Conservation (phyloP, 148 eudicot species). For the Chenopodium formosanum region DNA sequence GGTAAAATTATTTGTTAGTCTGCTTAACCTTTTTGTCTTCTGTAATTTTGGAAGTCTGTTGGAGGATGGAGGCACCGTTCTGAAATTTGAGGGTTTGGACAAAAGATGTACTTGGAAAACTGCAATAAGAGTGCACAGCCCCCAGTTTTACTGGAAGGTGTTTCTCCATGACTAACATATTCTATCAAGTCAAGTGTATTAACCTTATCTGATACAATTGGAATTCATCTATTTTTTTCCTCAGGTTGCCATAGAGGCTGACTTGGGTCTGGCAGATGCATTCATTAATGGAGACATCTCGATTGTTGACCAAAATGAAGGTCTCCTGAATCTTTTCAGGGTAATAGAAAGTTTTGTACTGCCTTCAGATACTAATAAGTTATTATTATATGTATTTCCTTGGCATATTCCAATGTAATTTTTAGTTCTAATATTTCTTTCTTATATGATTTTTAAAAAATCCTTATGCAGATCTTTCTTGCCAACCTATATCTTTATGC, state of each 20-base stretch:
- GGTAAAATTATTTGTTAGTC: not conserved
- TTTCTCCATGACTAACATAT: not conserved
- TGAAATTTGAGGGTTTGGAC: constrained; percentile 56
- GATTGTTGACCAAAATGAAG: constrained; percentile 69
- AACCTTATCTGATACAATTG: not conserved
- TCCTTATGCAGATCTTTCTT: constrained; percentile 45
- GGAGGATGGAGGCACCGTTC: constrained; percentile 80
- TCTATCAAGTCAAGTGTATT: not conserved
- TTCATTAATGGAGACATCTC: constrained; percentile 87
- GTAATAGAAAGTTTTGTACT: constrained; percentile 33
- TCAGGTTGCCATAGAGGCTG: constrained; percentile 83
- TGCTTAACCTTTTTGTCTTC: not conserved
- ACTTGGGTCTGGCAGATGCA: constrained; percentile 96
- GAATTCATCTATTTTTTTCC: too few relatives aligned
- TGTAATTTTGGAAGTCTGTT: constrained; percentile 40
- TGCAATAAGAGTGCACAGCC: constrained; percentile 56
- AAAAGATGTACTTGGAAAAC: constrained; percentile 48
- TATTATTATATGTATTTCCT: constrained; percentile 11
- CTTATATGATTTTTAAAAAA: not conserved
- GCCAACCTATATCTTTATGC: constrained; percentile 60
- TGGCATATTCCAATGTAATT: not conserved
- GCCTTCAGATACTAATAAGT: constrained; percentile 4
- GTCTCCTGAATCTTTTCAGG: constrained; percentile 77
- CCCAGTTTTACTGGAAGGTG: constrained; percentile 97
- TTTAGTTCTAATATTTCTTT: not conserved